Evolutionary conservation across 345 rosid species (phyloP).

Genomic region (Arabidopsis suecica): DNA sequence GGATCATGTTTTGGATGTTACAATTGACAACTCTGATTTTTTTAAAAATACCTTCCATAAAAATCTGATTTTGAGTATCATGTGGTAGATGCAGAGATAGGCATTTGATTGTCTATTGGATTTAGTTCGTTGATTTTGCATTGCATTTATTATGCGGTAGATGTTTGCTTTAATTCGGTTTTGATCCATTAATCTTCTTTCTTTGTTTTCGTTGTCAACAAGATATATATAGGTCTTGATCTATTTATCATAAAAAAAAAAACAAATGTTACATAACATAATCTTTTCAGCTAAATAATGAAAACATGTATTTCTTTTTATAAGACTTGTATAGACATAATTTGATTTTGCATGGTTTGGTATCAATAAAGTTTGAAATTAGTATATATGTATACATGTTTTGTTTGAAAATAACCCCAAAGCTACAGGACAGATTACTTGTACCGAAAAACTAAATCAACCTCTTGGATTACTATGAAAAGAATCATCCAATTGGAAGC

Average conservation of each 20-base stretch:
- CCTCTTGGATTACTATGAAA: slow-evolving; percentile 25
- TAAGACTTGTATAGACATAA: slow-evolving; percentile 1
- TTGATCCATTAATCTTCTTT: background rate
- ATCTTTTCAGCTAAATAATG: background rate
- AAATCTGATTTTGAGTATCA: slow-evolving; percentile 7
- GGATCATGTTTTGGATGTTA: slow-evolving; percentile 27
- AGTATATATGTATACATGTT: slow-evolving; percentile 14
- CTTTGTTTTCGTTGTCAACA: background rate
- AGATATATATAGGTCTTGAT: background rate
- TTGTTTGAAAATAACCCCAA: slow-evolving; percentile 25
- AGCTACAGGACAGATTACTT: slow-evolving; percentile 22
- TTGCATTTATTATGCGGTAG: slow-evolving; percentile 21
- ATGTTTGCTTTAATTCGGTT: background rate
- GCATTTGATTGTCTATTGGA: slow-evolving; percentile 1
- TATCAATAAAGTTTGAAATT: slow-evolving; percentile 9
- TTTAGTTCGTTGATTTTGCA: slow-evolving; percentile 12
- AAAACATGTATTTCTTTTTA: background rate
- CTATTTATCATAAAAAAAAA: too few species aligned
- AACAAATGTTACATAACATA: too few species aligned
- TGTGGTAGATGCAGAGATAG: slow-evolving; percentile 22
- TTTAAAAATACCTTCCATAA: background rate
- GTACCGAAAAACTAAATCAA: slow-evolving; percentile 5
- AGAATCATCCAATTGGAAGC: slow-evolving; percentile 34
- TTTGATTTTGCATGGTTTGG: background rate
- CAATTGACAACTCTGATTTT: slow-evolving; percentile 5